phyloP scores from a whole-genome alignment of 2,329 filamentous ascomycete species.

The Trichoderma hamatum region DNA sequence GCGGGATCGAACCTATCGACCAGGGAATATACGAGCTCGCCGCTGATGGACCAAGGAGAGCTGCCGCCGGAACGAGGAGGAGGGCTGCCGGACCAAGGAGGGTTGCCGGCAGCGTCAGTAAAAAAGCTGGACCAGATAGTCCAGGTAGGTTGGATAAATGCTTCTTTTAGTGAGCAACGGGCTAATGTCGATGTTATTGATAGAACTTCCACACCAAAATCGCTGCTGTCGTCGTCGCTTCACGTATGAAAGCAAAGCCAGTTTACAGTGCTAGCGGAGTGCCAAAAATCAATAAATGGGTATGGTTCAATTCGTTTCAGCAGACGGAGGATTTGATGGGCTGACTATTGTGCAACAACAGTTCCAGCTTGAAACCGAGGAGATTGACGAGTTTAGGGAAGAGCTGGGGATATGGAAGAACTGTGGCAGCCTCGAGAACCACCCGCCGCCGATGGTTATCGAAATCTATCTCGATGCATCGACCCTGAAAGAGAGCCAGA shows the following conservation, averaged over 20 bases:
- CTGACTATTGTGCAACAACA: constrained; percentile 52
- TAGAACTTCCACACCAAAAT: constrained; percentile 93
- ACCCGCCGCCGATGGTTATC: constrained; percentile 81
- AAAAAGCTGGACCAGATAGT: constrained; percentile 91
- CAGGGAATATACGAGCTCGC: constrained; percentile 50
- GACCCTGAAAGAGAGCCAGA: constrained; percentile 79
- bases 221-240: constrained; percentile 79
- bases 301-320: constrained; percentile 48
- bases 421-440: constrained; percentile 74
- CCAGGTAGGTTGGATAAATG: constrained; percentile 60
- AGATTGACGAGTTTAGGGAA: constrained; percentile 84
- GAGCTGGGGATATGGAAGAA: constrained; percentile 81
- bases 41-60: constrained; percentile 52
- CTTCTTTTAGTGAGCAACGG: not conserved
- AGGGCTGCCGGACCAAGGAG: constrained; percentile 47
- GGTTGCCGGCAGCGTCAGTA: constrained; percentile 66
- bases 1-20: constrained; percentile 48
- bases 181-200: not conserved
- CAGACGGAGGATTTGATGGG: not conserved
- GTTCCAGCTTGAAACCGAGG: constrained; percentile 95
- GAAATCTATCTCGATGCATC: constrained; percentile 87
- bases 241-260: constrained; percentile 71
- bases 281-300: constrained; percentile 82
- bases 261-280: constrained; percentile 45
- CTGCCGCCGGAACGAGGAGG: constrained; percentile 45